Percentiles rank a stretch among this genome's conserved stretches.
Evolutionary conservation across 768 basidiomycete genomes (phyloP).

Genomic region (Xerocomellus dryophilus): DNA sequence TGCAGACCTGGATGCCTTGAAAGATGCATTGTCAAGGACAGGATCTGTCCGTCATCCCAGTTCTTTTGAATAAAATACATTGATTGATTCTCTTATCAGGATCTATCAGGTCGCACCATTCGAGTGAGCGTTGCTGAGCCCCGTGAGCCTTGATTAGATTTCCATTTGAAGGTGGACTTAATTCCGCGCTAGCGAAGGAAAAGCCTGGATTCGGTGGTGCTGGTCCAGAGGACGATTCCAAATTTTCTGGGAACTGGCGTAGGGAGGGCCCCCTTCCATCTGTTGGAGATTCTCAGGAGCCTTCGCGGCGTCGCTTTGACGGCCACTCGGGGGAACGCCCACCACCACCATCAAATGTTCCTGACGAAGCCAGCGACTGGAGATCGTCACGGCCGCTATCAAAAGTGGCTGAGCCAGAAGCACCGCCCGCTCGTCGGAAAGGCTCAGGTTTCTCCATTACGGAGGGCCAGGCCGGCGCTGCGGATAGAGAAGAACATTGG

Average conservation of each 20-base stretch:
- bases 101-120: constrained; percentile 73
- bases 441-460: constrained; percentile 53
- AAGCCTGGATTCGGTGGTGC: constrained; percentile 53
- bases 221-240: constrained; percentile 63
- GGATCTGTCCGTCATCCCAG: constrained; percentile 53
- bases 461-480: constrained; percentile 45
- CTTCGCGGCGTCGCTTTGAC: constrained; percentile 67
- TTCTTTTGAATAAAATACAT: background rate
- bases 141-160: constrained; percentile 54
- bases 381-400: constrained; percentile 51
- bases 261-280: constrained; percentile 84
- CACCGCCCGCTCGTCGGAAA: constrained; percentile 50
- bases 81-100: constrained; percentile 36
- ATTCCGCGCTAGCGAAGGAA: constrained; percentile 64
- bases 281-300: constrained; percentile 54
- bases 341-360: constrained; percentile 46
- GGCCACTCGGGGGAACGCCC: constrained; percentile 43
- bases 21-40: constrained; percentile 72
- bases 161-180: constrained; percentile 8
- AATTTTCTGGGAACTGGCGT: constrained; percentile 83
- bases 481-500: constrained; percentile 82
- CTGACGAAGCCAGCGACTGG: constrained; percentile 70
- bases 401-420: constrained; percentile 45
- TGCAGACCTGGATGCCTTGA: constrained; percentile 77
- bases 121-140: constrained; percentile 95